Evolutionary conservation across 2,329 filamentous ascomycete species (phyloP), one percentile per base, ranked within the genome.

Genomic region (Tolypocladium capitatum): DNA sequence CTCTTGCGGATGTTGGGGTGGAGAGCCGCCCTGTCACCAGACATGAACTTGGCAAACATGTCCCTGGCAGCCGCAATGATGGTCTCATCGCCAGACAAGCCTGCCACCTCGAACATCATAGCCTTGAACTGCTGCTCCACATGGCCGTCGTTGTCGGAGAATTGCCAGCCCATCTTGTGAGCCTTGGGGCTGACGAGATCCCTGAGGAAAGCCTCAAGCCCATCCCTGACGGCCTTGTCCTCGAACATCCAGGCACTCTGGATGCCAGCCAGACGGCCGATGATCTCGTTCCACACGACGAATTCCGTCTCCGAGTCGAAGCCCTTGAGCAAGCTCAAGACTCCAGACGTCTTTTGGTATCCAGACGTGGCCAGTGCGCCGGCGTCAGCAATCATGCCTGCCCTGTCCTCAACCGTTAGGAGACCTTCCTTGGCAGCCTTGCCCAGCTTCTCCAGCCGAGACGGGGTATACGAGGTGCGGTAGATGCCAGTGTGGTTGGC

Each of bases 41-140:
- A 75, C 57, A 83, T 79, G 64, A 89, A 95, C 64, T 86, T 89
- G 60, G 76, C 74, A 63, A 96, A 95, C 85, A 96, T 94, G 28
- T 90, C 86, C 67, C 89, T 84, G 8, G 89, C 84, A 8, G 88
- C 87, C 45, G 80, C 75, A 60, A 91, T 79, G 51, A 95, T 79
- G 55, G 76, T 73, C 58, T 89, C 72, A 58, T 97, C 91, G 32
- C 88, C 89, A 42, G 82, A 77, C 55, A 87, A 72, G 49, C 90
- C 91, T 45, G 91, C 88, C 55, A 76, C 80, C 51, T 86, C 85
- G 62, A 97, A 97, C 63, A 96, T 77, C 62, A 96, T 78, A 14
- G 81, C 82, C 73, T 97, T 97, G 76, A 95, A 94, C 63, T 96
- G 90, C 65, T 95, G 89, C 63, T 90, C 76, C 55, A 96, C 83